phyloP scores from a whole-genome alignment of 1,139 yeast genomes.

The Petasospora fabianii region DNA sequence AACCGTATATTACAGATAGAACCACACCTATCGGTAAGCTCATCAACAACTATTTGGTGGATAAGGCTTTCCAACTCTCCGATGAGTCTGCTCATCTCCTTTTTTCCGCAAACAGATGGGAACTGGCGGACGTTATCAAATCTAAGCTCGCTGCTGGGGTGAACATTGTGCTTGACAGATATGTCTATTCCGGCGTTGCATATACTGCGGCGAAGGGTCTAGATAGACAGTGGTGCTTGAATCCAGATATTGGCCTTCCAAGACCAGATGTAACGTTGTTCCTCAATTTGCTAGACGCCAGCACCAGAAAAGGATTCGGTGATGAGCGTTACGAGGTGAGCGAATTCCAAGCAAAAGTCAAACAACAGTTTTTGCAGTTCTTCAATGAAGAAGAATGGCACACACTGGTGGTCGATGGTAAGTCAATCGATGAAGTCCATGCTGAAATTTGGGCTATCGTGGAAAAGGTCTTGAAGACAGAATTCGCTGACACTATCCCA shows the following conservation, averaged over 20 bases:
- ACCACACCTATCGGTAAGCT: constrained; percentile 75
- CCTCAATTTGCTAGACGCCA: constrained; percentile 55
- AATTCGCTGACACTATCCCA: constrained; percentile 12
- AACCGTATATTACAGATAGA: too few species aligned
- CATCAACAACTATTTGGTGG: constrained; percentile 69
- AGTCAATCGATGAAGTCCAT: constrained; percentile 54
- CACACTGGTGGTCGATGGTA: constrained; percentile 50
- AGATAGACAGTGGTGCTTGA: constrained; percentile 68
- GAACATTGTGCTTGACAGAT: constrained; percentile 74
- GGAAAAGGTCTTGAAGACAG: constrained; percentile 12
- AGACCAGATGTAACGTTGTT: constrained; percentile 83
- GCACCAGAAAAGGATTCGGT: constrained; percentile 77
- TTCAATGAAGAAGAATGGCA: constrained; percentile 33
- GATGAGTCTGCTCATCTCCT: constrained; percentile 83
- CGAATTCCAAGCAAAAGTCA: constrained; percentile 71
- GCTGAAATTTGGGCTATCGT: constrained; percentile 26
- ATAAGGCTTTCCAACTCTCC: constrained; percentile 44
- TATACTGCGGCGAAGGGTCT: constrained; percentile 86
- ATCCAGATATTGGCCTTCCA: constrained; percentile 83
- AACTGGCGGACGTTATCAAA: constrained; percentile 50
- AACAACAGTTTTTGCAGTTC: constrained; percentile 50
- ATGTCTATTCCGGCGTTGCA: constrained; percentile 90
- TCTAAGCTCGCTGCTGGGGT: constrained; percentile 47
- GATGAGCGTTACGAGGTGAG: constrained; percentile 81
- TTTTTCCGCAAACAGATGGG: constrained; percentile 97